phyloP scores from a whole-genome alignment of 805 yeast genomes.

The Schizosaccharomyces cryophilus region DNA sequence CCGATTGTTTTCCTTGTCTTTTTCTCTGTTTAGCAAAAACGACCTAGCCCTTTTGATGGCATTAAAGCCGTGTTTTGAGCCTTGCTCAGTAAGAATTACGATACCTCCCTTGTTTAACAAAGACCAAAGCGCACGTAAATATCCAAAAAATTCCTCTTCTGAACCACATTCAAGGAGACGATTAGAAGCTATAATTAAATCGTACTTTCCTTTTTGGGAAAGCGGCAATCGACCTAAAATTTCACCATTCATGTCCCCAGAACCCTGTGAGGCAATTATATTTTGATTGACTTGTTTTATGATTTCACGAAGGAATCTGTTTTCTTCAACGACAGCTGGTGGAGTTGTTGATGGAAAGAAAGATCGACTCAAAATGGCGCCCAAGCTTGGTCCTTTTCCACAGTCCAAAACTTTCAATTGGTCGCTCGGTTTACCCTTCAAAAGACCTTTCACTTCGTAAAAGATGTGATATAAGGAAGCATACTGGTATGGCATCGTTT shows the following conservation, averaged over 20 bases:
- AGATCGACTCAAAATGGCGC: neutral
- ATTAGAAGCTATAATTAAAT: neutral
- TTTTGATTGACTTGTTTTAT: neutral
- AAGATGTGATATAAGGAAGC: neutral
- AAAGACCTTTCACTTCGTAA: neutral
- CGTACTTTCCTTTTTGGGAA: neutral
- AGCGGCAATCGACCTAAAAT: neutral
- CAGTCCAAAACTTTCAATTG: neutral
- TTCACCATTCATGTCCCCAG: too few species aligned
- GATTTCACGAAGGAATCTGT: neutral
- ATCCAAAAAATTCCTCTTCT: neutral
- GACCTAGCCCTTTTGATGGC: neutral
- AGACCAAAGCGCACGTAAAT: neutral
- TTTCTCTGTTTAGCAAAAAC: neutral
- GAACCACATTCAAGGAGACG: neutral
- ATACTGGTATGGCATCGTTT: neutral
- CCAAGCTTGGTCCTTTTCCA: neutral
- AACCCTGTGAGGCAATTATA: neutral
- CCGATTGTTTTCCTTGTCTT: neutral
- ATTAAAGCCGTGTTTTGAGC: neutral
- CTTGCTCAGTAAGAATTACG: neutral
- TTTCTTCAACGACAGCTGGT: neutral
- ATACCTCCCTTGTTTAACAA: neutral
- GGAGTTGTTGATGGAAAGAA: neutral
- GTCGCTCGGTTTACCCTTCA: neutral